These are phyloP conservation scores for Aspergillus wentii DNA, from an alignment of 495 filamentous ascomycete genomes.

Conservation along the genomic window DNA sequence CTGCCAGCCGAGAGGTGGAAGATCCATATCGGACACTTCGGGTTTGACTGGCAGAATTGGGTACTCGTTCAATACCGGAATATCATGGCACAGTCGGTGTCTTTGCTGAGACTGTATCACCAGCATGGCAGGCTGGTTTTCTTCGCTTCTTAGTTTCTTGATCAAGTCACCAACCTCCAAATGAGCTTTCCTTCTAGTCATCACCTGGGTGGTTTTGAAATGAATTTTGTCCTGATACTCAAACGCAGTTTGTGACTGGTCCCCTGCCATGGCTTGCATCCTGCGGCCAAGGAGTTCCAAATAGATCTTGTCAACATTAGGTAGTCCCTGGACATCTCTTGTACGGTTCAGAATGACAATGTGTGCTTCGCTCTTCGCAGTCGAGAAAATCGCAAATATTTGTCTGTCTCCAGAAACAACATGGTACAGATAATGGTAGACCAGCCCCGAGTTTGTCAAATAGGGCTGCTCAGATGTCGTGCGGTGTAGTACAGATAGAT, in stretches of 20 bases:
- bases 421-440: conserved; percentile 89
- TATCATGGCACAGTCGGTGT: conserved; percentile 72
- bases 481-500: conserved; percentile 68
- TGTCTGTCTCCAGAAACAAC: conserved; percentile 85
- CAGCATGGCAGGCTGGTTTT: conserved; percentile 70
- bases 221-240: conserved; percentile 81
- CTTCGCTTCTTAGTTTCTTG: conserved; percentile 84
- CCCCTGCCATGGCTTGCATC: conserved; percentile 58
- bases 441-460: conserved; percentile 59
- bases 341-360: conserved; percentile 78
- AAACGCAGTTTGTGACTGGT: conserved; percentile 73
- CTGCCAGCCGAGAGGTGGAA: conserved; percentile 94
- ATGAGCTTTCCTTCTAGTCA: conserved; percentile 80
- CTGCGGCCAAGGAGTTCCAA: conserved; percentile 63
- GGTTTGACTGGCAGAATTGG: conserved; percentile 75
- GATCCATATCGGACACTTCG: conserved; percentile 76
- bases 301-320: conserved; percentile 89
- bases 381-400: conserved; percentile 91
- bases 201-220: conserved; percentile 83
- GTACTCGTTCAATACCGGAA: conserved; percentile 79
- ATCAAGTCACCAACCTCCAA: conserved; percentile 79
- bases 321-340: conserved; percentile 74
- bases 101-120: conserved; percentile 88
- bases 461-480: conserved; percentile 66
- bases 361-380: conserved; percentile 70